A percentile compares a stretch with the other conserved stretches of the same genome.
Evolutionary conservation across 345 rosid genomes (phyloP).

Genomic region (Gossypium bickii): DNA sequence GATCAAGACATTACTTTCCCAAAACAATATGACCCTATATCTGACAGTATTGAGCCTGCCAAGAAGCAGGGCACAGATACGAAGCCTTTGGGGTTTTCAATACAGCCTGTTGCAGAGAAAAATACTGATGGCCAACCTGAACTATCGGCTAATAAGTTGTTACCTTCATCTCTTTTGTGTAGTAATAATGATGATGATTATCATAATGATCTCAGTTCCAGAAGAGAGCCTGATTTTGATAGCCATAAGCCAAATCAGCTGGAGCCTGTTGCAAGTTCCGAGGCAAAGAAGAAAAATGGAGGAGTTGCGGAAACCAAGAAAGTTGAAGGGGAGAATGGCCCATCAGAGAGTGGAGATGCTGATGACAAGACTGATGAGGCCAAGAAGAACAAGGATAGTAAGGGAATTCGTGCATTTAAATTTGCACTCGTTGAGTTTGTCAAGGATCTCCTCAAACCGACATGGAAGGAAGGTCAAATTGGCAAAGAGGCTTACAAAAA

Average conservation of each 20-base stretch:
- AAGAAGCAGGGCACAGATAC: conserved; percentile 25
- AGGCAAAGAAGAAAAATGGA: conserved; percentile 29
- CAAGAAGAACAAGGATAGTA: conserved; percentile 72
- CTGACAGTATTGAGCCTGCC: conserved; percentile 29
- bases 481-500: conserved; percentile 87
- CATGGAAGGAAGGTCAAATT: conserved; percentile 92
- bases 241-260: conserved; percentile 17
- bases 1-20: conserved; percentile 33
- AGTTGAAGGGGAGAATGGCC: conserved; percentile 35
- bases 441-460: conserved; percentile 88
- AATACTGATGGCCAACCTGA: conserved; percentile 29
- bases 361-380: conserved; percentile 50
- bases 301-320: conserved; percentile 38
- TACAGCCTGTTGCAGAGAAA: conserved; percentile 22
- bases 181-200: not conserved
- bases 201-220: conserved; percentile 14
- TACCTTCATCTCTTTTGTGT: conserved; percentile 9
- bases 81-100: conserved; percentile 23
- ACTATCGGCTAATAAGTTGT: not conserved
- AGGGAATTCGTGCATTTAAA: conserved; percentile 72
- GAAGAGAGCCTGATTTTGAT: conserved; percentile 20
- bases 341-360: conserved; percentile 37
- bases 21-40: conserved; percentile 46
- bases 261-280: conserved; percentile 30
- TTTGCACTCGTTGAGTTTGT: conserved; percentile 83